Base-by-base conservation (phyloP, 345 rosid genomes). In the Hirschfeldia incana region DNA sequence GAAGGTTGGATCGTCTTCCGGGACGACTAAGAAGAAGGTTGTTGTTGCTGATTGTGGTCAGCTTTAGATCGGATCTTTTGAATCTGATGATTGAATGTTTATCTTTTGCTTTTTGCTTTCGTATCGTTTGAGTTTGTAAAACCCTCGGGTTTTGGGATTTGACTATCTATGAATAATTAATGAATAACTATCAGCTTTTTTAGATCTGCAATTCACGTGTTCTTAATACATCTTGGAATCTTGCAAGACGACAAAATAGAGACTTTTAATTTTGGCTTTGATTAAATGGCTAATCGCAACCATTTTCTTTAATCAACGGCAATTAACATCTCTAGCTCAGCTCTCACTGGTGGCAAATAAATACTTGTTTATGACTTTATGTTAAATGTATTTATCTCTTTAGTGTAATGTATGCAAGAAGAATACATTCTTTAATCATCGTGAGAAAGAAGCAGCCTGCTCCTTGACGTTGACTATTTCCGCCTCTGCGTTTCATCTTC, bases 1-100 rank as follows among this genome's bases (percentile, higher is more conserved):
- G 86, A 87, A 85, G 76, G 91, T 86, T 29, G 92, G 91, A 12
- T 86, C 91, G 6, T 4, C 32, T 27, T 65, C 70, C 4, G 89
- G 92, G 13, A 80, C 36, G 73, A 86, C 90, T 5, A 46, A 84
- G 0, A 85, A 78, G 87, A 61, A 76, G 0, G 88, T 88, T 0
- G 73, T 37, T 1, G 4, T 88, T 1, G 79, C 82, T 15, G 88
- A 86, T 59, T 90, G 85, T 69, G 91, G 94, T 9, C 89, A 89
- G 83, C 77, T 89, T 44, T 85, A 66, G 73, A 75, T 71, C 28
- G 74, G 65, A 13, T 63, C n/a, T 32, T 29, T 29, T 60, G 12
- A 72, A 55, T 71, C 4, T 71, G 49, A 67, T 72, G 2, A 55
- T 72, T 30, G 13, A 13, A 42, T 36, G 10, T 33, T 33, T 37